Conservation (phyloP, 1,284 basidiomycete genomes). For the Volvariella surrecta region DNA sequence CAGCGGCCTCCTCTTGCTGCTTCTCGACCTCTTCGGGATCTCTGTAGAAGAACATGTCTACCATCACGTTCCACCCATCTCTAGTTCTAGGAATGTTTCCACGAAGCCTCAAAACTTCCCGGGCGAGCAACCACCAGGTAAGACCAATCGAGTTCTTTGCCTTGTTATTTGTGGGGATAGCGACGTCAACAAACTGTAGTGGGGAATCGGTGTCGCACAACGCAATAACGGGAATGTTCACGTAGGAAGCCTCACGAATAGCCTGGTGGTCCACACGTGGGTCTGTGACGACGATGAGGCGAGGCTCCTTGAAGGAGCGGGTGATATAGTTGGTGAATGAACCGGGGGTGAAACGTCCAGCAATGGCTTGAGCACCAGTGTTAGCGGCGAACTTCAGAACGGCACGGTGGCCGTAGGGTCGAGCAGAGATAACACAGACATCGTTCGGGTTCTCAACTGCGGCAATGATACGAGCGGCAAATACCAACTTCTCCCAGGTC, state of each 20-base stretch:
- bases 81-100: conserved; percentile 85
- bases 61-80: conserved; percentile 96
- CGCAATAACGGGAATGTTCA: conserved; percentile 99
- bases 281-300: conserved; percentile 97
- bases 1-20: conserved; percentile 89
- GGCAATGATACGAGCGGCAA: conserved; percentile 91
- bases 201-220: conserved; percentile 98
- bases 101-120: conserved; percentile 94
- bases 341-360: conserved; percentile 98
- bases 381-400: conserved; percentile 98
- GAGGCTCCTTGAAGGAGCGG: conserved; percentile 99
- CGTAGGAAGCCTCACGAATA: conserved; percentile 98
- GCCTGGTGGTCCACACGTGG: conserved; percentile 99
- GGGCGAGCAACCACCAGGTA: conserved; percentile 97
- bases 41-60: conserved; percentile 99
- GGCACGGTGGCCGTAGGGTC: conserved; percentile 98
- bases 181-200: conserved; percentile 95
- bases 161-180: conserved; percentile 99
- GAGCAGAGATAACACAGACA: conserved; percentile 95
- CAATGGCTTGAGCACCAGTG: conserved; percentile 97
- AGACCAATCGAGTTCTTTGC: conserved; percentile 95
- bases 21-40: conserved; percentile 99
- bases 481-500: conserved; percentile 99
- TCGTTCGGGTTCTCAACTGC: conserved; percentile 97
- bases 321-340: conserved; percentile 99